These are phyloP conservation scores for Talaromyces sp. DNA, from an alignment of 2,329 filamentous ascomycete species.

Conservation along the genomic window DNA sequence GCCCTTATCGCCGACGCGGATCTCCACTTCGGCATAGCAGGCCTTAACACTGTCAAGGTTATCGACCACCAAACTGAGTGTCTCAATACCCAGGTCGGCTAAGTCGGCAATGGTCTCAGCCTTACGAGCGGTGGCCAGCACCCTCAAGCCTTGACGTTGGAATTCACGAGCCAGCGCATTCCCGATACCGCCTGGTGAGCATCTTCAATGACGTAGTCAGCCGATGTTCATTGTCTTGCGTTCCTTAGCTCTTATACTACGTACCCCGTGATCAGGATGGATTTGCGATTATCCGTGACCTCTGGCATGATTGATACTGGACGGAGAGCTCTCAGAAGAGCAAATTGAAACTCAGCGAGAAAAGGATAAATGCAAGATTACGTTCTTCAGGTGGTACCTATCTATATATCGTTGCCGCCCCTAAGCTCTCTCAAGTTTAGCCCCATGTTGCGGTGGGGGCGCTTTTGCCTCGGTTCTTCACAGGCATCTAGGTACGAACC, in stretches of 20 bases:
- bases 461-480: conserved; percentile 19
- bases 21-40: conserved; percentile 51
- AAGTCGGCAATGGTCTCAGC: conserved; percentile 53
- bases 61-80: conserved; percentile 58
- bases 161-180: conserved; percentile 62
- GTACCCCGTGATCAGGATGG: conserved; percentile 48
- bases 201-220: conserved; percentile 23
- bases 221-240: not conserved
- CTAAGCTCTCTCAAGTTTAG: too few species aligned
- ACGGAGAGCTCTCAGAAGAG: not conserved
- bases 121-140: conserved; percentile 62
- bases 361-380: not conserved
- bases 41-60: conserved; percentile 51
- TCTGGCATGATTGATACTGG: conserved; percentile 25
- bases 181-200: conserved; percentile 58
- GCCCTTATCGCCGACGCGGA: conserved; percentile 49
- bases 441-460: too few species aligned
- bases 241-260: conserved; percentile 9
- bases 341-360: not conserved
- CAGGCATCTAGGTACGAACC: conserved; percentile 8
- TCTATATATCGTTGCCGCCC: not conserved
- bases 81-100: conserved; percentile 55
- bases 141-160: conserved; percentile 54
- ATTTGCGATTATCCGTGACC: conserved; percentile 36
- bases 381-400: not conserved